Evolutionary conservation across 495 filamentous ascomycete species (phyloP).

Genomic region (Penicillium desertorum): DNA sequence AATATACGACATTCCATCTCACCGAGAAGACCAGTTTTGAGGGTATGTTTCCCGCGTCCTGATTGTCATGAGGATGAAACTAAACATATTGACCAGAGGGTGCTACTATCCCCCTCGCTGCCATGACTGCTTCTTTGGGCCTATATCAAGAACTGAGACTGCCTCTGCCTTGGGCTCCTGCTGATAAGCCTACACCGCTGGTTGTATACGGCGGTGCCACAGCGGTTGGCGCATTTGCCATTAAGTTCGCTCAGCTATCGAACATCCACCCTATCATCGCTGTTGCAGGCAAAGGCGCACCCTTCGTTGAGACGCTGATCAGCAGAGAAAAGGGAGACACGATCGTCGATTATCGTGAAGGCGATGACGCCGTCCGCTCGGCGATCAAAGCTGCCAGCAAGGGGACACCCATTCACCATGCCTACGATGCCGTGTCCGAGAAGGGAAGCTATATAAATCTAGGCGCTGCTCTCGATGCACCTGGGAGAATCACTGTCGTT

Average conservation of each 20-base stretch:
- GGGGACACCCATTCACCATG: conserved; percentile 38
- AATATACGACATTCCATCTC: conserved; percentile 68
- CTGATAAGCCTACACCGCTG: conserved; percentile 48
- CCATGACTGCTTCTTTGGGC: conserved; percentile 69
- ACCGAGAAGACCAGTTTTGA: conserved; percentile 65
- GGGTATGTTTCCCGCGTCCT: conserved; percentile 36
- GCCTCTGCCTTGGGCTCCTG: conserved; percentile 62
- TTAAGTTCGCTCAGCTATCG: conserved; percentile 64
- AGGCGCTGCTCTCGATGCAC: conserved; percentile 19
- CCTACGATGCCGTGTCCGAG: conserved; percentile 61
- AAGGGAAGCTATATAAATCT: conserved; percentile 43
- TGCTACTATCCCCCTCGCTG: conserved; percentile 69
- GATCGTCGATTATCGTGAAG: conserved; percentile 67
- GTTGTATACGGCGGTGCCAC: conserved; percentile 67
- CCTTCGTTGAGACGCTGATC: conserved; percentile 60
- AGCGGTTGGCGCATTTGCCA: conserved; percentile 66
- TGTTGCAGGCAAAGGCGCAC: conserved; percentile 59
- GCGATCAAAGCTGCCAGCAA: conserved; percentile 26
- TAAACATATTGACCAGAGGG: conserved; percentile 46
- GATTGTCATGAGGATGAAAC: neutral
- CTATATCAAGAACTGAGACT: conserved; percentile 59
- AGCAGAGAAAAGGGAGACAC: conserved; percentile 64
- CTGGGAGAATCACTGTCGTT: conserved; percentile 56
- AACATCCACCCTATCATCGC: conserved; percentile 75
- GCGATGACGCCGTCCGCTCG: conserved; percentile 24